Evolutionary conservation across 1,284 basidiomycete species (phyloP), one percentile per base, ranked within the genome.

Genomic region (Fomitopsis schrenkii): DNA sequence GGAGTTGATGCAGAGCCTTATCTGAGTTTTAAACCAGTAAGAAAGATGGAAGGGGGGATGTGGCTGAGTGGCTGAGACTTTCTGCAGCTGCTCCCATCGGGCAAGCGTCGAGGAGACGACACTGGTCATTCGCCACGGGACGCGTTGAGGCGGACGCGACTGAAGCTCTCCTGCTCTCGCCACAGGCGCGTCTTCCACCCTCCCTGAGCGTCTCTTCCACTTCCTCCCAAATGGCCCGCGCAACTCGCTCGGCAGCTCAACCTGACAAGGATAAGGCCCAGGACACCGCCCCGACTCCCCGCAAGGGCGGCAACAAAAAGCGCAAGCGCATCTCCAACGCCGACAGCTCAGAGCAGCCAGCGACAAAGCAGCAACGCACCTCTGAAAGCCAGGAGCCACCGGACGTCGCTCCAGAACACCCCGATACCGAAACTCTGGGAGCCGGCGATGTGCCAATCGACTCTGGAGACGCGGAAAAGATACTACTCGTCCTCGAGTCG

Each of bases 401-500:
- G 33, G 77, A 80, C 54, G 67, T 73, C 15, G 14, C 35, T 26
- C 77, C 79, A 53, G 68, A 74, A 54, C 68, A 69, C 52, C 50
- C 63, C 36, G 66, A 70, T 28, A 66, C 68, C 30, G 66, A 70
- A 26, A 61, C 67, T 26, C 68, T 66, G 8, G 69, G 71, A 57
- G 71, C 67, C 52, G 83, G 80, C 41, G 83, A 87, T 68, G 72
- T 78, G 17, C 79, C 83, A 38, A 78, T 89, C 48, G 69, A 76
- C 61, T 38, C 74, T 12, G 66, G 76, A 6, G 78, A 87, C 71
- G 88, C 87, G 26, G 76, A 78, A 50, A 80, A 83, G 66, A 85
- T 93, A 60, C 82, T 95, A 48, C 84, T 88, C 63, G 84, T 95
- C 50, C 83, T 96, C 58, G 86, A 91, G 72, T 79, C 84, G 87